Evolutionary conservation across 495 filamentous ascomycete genomes (phyloP), one percentile per base, ranked within the genome.

Genomic region (Halenospora varia): DNA sequence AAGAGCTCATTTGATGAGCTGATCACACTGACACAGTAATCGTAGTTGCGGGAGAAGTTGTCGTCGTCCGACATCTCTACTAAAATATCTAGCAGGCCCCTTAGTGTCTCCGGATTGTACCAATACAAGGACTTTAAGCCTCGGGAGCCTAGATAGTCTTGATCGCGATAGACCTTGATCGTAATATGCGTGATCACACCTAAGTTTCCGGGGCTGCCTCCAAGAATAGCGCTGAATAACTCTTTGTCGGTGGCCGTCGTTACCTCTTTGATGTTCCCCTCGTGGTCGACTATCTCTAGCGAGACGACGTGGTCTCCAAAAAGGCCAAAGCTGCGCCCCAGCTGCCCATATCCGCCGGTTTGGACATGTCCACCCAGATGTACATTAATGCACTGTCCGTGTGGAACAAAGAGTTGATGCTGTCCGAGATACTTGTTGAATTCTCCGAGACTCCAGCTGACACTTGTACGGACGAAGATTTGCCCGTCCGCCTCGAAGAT

Each of bases 181-280:
- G 70, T 75, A 55, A 71, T 69, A 24, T 77, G 72, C 1, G 72
- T 77, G 19, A 76, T 47, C 9, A 76, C 68, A 17, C 72, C 72
- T 2, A 77, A 60, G 42, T 76, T 75, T 9, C 73, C 74, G 1
- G 72, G 74, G 55, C 74, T 77, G 10, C 74, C 73, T 19, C 74
- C 74, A 11, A 74, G 53, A 42, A 75, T 65, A 13, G 70, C 72
- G 64, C 66, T 68, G 61, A 75, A 77, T 11, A 75, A 63, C 20
- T 76, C 73, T 0, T 67, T 59, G 48, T 75, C 61, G 18, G 18
- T 69, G 0, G 48, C 52, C 40, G 66, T 74, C n/a, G 71, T 71
- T 40, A 77, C 42, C 26, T 71, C 71, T 25, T 70, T 67, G 42
- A 65, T 48, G 22, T 69, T 64, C 0, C 71, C 74, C 18, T 71